Evolutionary conservation across 352 stramenopile species (phyloP).

Genomic region (Phytophthora multivora): DNA sequence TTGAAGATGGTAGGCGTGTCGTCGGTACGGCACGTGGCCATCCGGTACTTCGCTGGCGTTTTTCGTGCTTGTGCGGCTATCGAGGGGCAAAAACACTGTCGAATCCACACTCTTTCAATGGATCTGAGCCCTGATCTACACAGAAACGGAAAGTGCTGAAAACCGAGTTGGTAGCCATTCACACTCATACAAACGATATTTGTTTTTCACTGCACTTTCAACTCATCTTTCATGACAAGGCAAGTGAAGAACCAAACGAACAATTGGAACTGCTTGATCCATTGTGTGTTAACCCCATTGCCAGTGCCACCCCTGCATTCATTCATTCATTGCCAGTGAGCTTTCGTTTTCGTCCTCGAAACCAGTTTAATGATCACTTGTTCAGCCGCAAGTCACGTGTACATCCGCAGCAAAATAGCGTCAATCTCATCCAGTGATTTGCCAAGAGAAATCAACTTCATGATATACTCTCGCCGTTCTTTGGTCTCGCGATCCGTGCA

Average conservation of each 20-base stretch:
- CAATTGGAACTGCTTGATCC: neutral
- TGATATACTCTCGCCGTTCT: constrained; percentile 25
- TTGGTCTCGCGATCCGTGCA: constrained; percentile 13
- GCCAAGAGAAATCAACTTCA: constrained; percentile 26
- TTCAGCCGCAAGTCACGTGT: constrained; percentile 12
- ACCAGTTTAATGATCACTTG: neutral
- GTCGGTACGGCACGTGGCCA: too few relatives aligned
- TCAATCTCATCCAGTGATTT: constrained; percentile 34
- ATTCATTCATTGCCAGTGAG: constrained; percentile 19
- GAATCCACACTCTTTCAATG: too few relatives aligned
- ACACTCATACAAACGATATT: too few relatives aligned
- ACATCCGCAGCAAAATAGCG: constrained; percentile 29
- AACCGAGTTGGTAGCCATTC: neutral
- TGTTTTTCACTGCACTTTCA: neutral
- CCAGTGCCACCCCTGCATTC: neutral
- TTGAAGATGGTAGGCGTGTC: too few relatives aligned
- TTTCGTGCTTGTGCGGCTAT: neutral
- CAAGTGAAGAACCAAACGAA: too few relatives aligned
- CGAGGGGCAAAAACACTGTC: neutral
- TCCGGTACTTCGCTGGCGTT: too few relatives aligned
- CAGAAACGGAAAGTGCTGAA: neutral
- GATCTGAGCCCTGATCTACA: neutral
- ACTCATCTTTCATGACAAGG: neutral
- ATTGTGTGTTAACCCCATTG: neutral
- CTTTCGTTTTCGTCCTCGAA: neutral